These are phyloP conservation scores for Pyronema omphalodes DNA, from an alignment of 495 filamentous ascomycete species.

Conservation along the genomic window DNA sequence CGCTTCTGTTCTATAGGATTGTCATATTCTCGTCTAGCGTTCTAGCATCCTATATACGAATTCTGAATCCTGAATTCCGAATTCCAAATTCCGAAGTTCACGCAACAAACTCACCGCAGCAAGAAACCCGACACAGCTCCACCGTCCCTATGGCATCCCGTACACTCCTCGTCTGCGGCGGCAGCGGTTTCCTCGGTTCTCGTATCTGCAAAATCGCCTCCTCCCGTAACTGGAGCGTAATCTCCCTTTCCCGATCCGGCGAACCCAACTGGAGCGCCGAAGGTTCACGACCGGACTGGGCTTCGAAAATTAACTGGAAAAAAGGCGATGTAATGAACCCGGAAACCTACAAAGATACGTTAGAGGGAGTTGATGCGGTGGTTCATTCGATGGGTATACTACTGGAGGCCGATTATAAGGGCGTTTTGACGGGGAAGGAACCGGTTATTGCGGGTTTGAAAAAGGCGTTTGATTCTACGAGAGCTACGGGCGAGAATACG, in stretches of 20 bases:
- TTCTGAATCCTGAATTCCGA: too few relatives aligned
- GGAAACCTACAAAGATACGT: conserved; percentile 48
- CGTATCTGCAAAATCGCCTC: conserved; percentile 81
- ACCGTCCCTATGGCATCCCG: neutral
- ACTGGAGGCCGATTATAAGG: conserved; percentile 97
- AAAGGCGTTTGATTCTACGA: conserved; percentile 53
- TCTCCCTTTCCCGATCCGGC: conserved; percentile 79
- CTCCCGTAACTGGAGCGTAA: conserved; percentile 68
- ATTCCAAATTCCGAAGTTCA: too few relatives aligned
- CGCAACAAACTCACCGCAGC: too few relatives aligned
- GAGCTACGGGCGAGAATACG: conserved; percentile 48
- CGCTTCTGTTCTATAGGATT: too few relatives aligned
- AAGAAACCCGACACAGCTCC: too few relatives aligned
- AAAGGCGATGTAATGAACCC: conserved; percentile 74
- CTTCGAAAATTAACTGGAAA: conserved; percentile 64
- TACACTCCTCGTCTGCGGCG: conserved; percentile 70
- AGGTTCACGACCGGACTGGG: conserved; percentile 51
- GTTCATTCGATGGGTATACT: conserved; percentile 90
- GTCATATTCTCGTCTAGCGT: too few relatives aligned
- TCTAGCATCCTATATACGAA: too few relatives aligned
- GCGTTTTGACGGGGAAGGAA: conserved; percentile 63
- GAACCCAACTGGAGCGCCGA: conserved; percentile 54
- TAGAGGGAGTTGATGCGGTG: conserved; percentile 60
- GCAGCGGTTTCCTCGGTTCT: conserved; percentile 80
- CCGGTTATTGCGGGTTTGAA: conserved; percentile 54